These are phyloP conservation scores for Nigrospora oryzae DNA, from an alignment of 2,329 filamentous ascomycete species.

Conservation along the genomic window DNA sequence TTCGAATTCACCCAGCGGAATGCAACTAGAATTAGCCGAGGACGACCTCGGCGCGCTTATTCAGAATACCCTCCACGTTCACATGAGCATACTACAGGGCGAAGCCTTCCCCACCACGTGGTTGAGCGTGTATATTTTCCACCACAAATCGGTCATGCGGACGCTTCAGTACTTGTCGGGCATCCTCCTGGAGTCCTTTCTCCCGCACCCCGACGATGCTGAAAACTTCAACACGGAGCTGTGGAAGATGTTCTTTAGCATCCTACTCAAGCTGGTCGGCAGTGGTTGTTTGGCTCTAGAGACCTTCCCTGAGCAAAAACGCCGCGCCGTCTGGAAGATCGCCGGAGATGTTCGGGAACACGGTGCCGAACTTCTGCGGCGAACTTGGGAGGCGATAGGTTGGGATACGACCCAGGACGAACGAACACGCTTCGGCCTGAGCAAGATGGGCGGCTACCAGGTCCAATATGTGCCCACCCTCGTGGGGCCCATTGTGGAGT, in stretches of 20 bases:
- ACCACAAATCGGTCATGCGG: slow-evolving; percentile 83
- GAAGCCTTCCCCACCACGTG: slow-evolving; percentile 84
- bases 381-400: slow-evolving; percentile 90
- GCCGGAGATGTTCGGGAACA: slow-evolving; percentile 91
- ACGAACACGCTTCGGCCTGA: slow-evolving; percentile 64
- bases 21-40: slow-evolving; percentile 67
- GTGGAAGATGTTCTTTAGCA: slow-evolving; percentile 90
- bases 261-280: slow-evolving; percentile 79
- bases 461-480: slow-evolving; percentile 95
- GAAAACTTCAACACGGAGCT: slow-evolving; percentile 88
- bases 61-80: slow-evolving; percentile 71
- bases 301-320: slow-evolving; percentile 94
- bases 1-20: slow-evolving; percentile 63
- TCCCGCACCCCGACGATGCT: slow-evolving; percentile 85
- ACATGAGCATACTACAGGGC: slow-evolving; percentile 81
- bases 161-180: slow-evolving; percentile 75
- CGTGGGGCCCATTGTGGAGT: slow-evolving; percentile 82
- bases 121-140: slow-evolving; percentile 89
- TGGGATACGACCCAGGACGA: slow-evolving; percentile 89
- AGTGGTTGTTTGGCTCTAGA: slow-evolving; percentile 85
- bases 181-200: slow-evolving; percentile 72
- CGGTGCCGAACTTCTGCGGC: slow-evolving; percentile 75
- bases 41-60: slow-evolving; percentile 69
- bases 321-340: slow-evolving; percentile 96
- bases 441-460: slow-evolving; percentile 90